phyloP scores from a whole-genome alignment of 495 filamentous ascomycete genomes.

The Neurospora sp. region DNA sequence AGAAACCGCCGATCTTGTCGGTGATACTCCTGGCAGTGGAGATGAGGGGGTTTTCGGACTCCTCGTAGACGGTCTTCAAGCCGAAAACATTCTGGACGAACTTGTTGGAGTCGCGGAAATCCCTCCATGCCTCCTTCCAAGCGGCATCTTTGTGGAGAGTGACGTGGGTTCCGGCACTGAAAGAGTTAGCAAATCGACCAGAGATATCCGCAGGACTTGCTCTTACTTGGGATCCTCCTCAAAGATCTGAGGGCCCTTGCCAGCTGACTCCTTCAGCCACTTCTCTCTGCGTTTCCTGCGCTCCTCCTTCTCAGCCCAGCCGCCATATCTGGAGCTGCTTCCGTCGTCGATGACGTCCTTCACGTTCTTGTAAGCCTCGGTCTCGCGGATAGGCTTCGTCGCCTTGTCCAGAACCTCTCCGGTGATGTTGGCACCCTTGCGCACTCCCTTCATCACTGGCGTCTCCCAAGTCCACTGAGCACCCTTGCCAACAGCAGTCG shows the following conservation, averaged over 20 bases:
- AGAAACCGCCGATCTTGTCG: constrained; percentile 87
- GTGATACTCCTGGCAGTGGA: constrained; percentile 87
- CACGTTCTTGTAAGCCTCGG: constrained; percentile 85
- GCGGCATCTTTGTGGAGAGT: constrained; percentile 93
- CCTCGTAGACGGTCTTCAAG: constrained; percentile 75
- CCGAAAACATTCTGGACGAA: constrained; percentile 83
- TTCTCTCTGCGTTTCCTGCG: constrained; percentile 66
- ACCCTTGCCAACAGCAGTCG: constrained; percentile 73
- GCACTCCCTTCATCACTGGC: constrained; percentile 79
- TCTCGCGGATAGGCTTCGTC: constrained; percentile 88
- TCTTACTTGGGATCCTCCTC: constrained; percentile 86
- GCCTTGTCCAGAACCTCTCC: constrained; percentile 83
- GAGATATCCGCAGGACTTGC: neutral
- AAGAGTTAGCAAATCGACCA: constrained; percentile 8
- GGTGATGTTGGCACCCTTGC: constrained; percentile 72
- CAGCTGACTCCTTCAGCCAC: constrained; percentile 43
- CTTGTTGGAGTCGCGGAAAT: constrained; percentile 79
- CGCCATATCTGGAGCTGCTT: constrained; percentile 89
- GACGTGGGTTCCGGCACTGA: constrained; percentile 83
- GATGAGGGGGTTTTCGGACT: constrained; percentile 94
- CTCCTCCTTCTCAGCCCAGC: constrained; percentile 94
- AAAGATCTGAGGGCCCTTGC: constrained; percentile 43
- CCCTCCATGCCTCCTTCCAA: constrained; percentile 92
- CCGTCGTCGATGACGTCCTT: constrained; percentile 97
- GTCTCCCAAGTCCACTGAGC: constrained; percentile 98